Percentiles rank a stretch among this genome's conserved stretches.
phyloP scores from a whole-genome alignment of 2,329 filamentous ascomycete species.

The Penicillium palitans region DNA sequence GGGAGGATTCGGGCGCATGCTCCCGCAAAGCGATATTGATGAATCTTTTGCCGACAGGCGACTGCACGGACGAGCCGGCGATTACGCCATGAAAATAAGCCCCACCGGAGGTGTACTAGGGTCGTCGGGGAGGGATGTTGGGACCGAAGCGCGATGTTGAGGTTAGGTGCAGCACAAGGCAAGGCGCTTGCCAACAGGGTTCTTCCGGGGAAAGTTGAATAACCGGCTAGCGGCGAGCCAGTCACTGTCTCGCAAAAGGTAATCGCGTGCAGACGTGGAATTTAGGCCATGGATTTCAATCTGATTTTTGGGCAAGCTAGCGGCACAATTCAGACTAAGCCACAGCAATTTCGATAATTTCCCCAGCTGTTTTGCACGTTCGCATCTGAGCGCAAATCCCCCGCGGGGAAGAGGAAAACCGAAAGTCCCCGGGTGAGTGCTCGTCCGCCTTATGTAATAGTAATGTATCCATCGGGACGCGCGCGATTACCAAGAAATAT shows the following conservation, averaged over 20 bases:
- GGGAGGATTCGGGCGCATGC: conserved; percentile 29
- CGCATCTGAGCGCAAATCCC: conserved; percentile 7
- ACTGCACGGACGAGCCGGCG: conserved; percentile 14
- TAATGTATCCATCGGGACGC: background rate
- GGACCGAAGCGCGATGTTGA: conserved; percentile 4
- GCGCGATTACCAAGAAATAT: background rate
- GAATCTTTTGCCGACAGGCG: conserved; percentile 34
- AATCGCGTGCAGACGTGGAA: conserved; percentile 6
- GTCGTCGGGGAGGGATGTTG: background rate
- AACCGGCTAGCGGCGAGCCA: conserved; percentile 21
- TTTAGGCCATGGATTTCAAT: background rate
- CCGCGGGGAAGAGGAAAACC: conserved; percentile 22
- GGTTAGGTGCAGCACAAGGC: background rate
- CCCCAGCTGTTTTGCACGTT: background rate
- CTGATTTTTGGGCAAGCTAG: background rate
- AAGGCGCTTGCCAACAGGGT: conserved; percentile 1
- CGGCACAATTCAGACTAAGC: background rate
- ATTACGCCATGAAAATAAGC: conserved; percentile 19
- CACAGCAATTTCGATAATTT: background rate
- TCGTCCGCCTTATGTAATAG: conserved; percentile 13
- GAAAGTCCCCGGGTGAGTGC: conserved; percentile 15
- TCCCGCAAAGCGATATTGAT: conserved; percentile 28
- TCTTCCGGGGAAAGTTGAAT: conserved; percentile 20
- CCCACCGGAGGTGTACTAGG: conserved; percentile 4
- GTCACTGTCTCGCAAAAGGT: conserved; percentile 19